A percentile compares a stretch with the other conserved stretches of the same genome.
phyloP scores from a whole-genome alignment of 306 rosid genomes.

The Mimosa pudica region DNA sequence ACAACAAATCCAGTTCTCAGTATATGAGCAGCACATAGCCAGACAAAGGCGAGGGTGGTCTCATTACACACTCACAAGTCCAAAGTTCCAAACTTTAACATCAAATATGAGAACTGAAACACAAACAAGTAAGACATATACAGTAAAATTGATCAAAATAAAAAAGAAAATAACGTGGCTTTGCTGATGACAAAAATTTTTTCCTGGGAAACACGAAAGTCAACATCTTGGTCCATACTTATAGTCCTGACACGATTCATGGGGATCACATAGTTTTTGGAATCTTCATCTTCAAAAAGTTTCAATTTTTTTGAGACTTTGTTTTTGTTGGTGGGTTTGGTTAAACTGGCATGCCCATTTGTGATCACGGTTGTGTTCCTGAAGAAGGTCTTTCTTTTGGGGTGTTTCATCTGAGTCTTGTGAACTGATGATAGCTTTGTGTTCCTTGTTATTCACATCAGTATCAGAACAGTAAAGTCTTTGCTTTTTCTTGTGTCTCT shows the following conservation, averaged over 20 bases:
- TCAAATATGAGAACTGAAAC: not conserved
- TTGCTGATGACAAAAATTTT: slow-evolving; percentile 71
- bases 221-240: slow-evolving; percentile 54
- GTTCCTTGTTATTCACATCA: slow-evolving; percentile 14
- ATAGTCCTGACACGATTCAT: slow-evolving; percentile 77
- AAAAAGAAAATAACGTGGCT: slow-evolving; percentile 57
- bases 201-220: slow-evolving; percentile 62
- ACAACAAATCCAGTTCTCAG: too few relatives aligned
- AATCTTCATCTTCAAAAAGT: slow-evolving; percentile 23
- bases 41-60: too few relatives aligned
- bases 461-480: slow-evolving; percentile 55
- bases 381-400: slow-evolving; percentile 10
- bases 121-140: not conserved
- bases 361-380: slow-evolving; percentile 28
- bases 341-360: slow-evolving; percentile 30
- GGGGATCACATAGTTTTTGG: slow-evolving; percentile 56
- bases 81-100: not conserved
- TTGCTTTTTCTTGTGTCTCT: slow-evolving; percentile 31
- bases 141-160: not conserved
- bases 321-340: slow-evolving; percentile 35
- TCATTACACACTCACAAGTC: not conserved
- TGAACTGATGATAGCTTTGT: not conserved
- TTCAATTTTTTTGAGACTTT: slow-evolving; percentile 32
- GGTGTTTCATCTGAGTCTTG: slow-evolving; percentile 35
- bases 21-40: too few relatives aligned